Base-by-base conservation (phyloP, 257 asterid species). In the Plectranthus barbatus region DNA sequence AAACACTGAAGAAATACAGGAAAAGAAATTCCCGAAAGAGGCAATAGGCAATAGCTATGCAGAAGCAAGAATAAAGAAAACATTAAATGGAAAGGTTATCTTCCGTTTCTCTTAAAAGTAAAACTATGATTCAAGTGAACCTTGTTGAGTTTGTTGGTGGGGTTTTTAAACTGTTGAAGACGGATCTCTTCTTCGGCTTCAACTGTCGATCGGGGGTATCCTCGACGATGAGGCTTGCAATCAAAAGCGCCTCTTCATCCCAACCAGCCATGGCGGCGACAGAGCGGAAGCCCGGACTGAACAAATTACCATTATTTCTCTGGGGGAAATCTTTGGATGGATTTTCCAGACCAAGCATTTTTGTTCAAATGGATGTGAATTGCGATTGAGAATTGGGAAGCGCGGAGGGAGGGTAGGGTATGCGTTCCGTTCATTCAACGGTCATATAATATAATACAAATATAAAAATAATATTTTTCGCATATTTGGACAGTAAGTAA, bases 261-360 rank as follows among this genome's bases (percentile, higher is more conserved):
- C 99, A 92, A 52, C 99, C 99, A 26, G 99, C 99, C 99, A 86
- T 83, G 52, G 86, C 97, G 13, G 95, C 99, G 20, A 82, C 90
- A 1, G 99, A 86, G 73, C 88, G 76, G 65, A 92, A 92, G 66
- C 95, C 61, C 15, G 99, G 99, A 66, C 95, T 92, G 74, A 92
- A 76, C 76, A 86, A 8, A 37, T 49, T 55, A 13, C 70, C 85
- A 13, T 66, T 24, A 13, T 66, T 24, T 58, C 62, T 68, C 11
- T 72, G 31, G 75, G 58, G n/a, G n/a, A n/a, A n/a, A n/a, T 72
- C 77, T 7, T 19, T 48, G 8, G 73, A 46, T 19, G 44, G 64
- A 3, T 58, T 64, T 68, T 67, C 60, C 20, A 56, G 36, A 48
- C n/a, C 62, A 63, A 45, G 47, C 94, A 83, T 83, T 60, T 45